These are phyloP conservation scores for Aspergillus viridinutans DNA, from an alignment of 2,329 filamentous ascomycete species.

Conservation along the genomic window DNA sequence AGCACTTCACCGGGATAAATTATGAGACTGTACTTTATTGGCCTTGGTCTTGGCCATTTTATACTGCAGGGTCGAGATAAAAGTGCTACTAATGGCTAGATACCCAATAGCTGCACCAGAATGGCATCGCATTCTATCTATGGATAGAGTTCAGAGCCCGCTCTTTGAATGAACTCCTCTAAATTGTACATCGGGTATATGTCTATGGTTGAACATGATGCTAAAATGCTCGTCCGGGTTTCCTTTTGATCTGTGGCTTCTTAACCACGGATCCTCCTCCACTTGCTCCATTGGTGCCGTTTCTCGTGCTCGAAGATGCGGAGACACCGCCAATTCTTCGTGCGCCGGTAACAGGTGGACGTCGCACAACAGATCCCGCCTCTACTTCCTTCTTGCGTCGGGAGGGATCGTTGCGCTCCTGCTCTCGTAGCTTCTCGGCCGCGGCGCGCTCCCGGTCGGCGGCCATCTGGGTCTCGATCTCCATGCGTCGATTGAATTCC, in stretches of 20 bases:
- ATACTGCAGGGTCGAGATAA: background rate
- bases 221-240: constrained; percentile 34
- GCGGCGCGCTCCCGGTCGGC: constrained; percentile 66
- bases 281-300: constrained; percentile 14
- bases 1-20: background rate
- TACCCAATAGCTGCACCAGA: background rate
- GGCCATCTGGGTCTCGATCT: constrained; percentile 89
- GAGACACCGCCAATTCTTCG: constrained; percentile 28
- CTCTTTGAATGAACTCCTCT: background rate
- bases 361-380: constrained; percentile 34
- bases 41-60: too few relatives aligned
- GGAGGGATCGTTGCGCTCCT: constrained; percentile 31
- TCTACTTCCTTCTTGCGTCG: constrained; percentile 35
- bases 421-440: constrained; percentile 37
- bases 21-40: background rate
- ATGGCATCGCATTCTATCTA: background rate
- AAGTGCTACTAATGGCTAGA: background rate
- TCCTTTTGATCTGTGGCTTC: constrained; percentile 32
- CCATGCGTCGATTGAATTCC: constrained; percentile 88
- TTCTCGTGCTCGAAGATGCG: constrained; percentile 21
- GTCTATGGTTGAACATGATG: constrained; percentile 2
- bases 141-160: background rate
- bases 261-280: constrained; percentile 37
- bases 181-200: constrained; percentile 5
- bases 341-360: constrained; percentile 24